Conservation (phyloP, 805 yeast species). For the Debaryomyces prosopidis region DNA sequence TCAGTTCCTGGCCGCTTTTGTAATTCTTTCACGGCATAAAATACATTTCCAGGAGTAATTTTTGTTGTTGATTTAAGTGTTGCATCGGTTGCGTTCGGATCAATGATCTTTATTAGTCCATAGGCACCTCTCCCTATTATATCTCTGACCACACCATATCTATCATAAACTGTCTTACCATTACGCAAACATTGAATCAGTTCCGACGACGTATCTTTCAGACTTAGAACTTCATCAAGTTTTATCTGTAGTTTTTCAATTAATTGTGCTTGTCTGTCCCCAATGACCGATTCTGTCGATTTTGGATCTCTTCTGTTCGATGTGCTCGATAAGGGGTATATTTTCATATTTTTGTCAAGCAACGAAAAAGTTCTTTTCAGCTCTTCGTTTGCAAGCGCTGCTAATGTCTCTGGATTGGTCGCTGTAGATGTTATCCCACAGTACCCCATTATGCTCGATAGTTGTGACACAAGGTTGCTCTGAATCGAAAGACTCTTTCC, state of each 20-base stretch:
- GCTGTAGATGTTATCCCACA: conserved; percentile 26
- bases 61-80: neutral
- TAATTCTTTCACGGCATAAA: conserved; percentile 38
- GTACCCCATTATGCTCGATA: conserved; percentile 33
- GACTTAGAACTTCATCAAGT: conserved; percentile 16
- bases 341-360: conserved; percentile 20
- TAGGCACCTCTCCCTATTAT: conserved; percentile 40
- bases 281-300: conserved; percentile 25
- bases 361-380: conserved; percentile 34
- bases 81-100: conserved; percentile 13
- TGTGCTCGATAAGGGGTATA: conserved; percentile 22
- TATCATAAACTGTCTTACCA: conserved; percentile 27
- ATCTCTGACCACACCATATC: conserved; percentile 35
- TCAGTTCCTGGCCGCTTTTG: conserved; percentile 16
- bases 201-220: conserved; percentile 1
- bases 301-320: conserved; percentile 16
- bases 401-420: conserved; percentile 14
- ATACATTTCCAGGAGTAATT: conserved; percentile 3
- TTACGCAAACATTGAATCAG: conserved; percentile 11
- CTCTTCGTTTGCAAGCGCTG: conserved; percentile 30
- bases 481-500: conserved; percentile 9
- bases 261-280: conserved; percentile 25
- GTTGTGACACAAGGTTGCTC: conserved; percentile 20
- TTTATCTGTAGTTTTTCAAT: conserved; percentile 21
- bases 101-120: conserved; percentile 37